These are phyloP conservation scores for Colletotrichum scovillei DNA, from an alignment of 2,329 filamentous ascomycete genomes.

Conservation along the genomic window DNA sequence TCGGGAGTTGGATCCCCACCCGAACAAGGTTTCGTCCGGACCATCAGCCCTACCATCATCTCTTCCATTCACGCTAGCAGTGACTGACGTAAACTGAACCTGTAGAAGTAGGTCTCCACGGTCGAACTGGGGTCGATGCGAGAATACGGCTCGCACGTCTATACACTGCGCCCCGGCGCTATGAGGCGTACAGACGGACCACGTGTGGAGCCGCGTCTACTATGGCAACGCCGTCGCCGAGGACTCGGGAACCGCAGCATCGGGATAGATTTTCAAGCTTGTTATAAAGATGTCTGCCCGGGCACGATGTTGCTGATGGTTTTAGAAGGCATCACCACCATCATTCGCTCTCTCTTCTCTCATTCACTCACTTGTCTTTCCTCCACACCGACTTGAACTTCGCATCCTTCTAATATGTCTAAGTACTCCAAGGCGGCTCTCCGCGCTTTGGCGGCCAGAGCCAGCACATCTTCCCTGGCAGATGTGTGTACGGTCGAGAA, in stretches of 20 bases:
- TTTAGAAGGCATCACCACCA: not conserved
- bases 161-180: conserved; percentile 18
- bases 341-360: not conserved
- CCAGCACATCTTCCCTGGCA: conserved; percentile 35
- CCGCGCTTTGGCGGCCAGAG: conserved; percentile 27
- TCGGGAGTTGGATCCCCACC: not conserved
- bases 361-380: not conserved
- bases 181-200: conserved; percentile 19
- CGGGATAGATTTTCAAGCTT: not conserved
- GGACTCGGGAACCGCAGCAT: too few relatives aligned
- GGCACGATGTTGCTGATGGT: not conserved
- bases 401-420: not conserved
- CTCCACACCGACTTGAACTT: not conserved
- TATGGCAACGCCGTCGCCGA: not conserved
- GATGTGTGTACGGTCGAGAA: conserved; percentile 40
- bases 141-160: not conserved
- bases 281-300: not conserved
- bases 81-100: not conserved
- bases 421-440: conserved; percentile 12
- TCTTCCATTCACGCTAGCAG: not conserved
- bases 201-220: not conserved
- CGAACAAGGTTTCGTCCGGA: conserved; percentile 10
- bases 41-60: conserved; percentile 4
- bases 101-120: not conserved
- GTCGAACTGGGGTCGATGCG: conserved; percentile 8